phyloP scores from a whole-genome alignment of 768 basidiomycete species.

The Hypholoma sublateritium region DNA sequence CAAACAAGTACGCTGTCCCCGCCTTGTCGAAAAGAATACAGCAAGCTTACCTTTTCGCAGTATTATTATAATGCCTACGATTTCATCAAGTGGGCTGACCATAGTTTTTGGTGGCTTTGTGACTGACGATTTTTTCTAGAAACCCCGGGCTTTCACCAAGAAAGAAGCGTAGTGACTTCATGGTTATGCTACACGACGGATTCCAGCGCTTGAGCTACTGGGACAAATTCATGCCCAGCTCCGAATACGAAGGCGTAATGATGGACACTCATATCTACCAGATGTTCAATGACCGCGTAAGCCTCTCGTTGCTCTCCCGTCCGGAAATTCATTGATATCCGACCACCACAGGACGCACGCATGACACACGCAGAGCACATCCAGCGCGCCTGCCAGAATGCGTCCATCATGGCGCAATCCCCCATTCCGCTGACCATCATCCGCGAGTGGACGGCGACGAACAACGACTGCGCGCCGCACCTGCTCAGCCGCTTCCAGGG shows the following conservation, averaged over 20 bases:
- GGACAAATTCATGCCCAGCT: slow-evolving; percentile 55
- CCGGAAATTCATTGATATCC: background rate
- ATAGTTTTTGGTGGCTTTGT: background rate
- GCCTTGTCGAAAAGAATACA: background rate
- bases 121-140: slow-evolving; percentile 15
- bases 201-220: slow-evolving; percentile 74
- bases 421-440: slow-evolving; percentile 73
- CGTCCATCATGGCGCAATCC: slow-evolving; percentile 44
- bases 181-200: slow-evolving; percentile 72
- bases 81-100: slow-evolving; percentile 54
- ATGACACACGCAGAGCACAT: slow-evolving; percentile 55
- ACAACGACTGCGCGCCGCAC: slow-evolving; percentile 75
- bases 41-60: slow-evolving; percentile 23
- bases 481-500: slow-evolving; percentile 79
- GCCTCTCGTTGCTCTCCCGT: slow-evolving; percentile 13
- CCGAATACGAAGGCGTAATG: slow-evolving; percentile 59
- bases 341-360: slow-evolving; percentile 27
- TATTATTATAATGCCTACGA: slow-evolving; percentile 73
- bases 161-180: slow-evolving; percentile 51
- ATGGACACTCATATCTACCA: slow-evolving; percentile 84
- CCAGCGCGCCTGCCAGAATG: slow-evolving; percentile 47
- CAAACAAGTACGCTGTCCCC: slow-evolving; percentile 30
- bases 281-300: slow-evolving; percentile 59
- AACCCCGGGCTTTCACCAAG: slow-evolving; percentile 33
- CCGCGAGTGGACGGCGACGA: slow-evolving; percentile 82